phyloP scores from a whole-genome alignment of 495 filamentous ascomycete genomes.

The Aspergillus nanangensis region DNA sequence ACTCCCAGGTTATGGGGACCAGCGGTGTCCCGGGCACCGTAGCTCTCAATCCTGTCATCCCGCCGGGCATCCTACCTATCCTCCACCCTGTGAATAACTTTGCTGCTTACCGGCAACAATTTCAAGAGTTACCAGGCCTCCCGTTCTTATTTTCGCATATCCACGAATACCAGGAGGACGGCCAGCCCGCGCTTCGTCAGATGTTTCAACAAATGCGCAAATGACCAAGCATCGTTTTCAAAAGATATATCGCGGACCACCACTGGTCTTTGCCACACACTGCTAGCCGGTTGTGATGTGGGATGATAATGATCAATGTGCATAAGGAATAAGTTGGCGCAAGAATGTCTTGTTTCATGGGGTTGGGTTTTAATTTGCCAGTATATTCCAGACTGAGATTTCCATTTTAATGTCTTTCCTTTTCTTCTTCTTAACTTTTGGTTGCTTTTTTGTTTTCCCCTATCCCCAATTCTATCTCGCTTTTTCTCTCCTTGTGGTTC shows the following conservation, averaged over 20 bases:
- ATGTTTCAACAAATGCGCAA: conserved; percentile 23
- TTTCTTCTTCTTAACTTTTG: neutral
- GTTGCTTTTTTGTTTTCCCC: neutral
- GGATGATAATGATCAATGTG: neutral
- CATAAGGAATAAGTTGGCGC: neutral
- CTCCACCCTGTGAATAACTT: conserved; percentile 29
- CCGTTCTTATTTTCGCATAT: conserved; percentile 39
- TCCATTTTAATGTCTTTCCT: neutral
- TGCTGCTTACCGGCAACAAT: conserved; percentile 31
- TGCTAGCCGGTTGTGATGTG: neutral
- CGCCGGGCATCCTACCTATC: conserved; percentile 20
- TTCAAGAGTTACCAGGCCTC: conserved; percentile 26
- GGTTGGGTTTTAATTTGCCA: neutral
- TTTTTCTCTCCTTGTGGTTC: neutral
- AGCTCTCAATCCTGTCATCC: conserved; percentile 21
- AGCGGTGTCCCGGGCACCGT: conserved; percentile 14
- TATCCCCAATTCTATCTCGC: neutral
- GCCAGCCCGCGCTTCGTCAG: conserved; percentile 24
- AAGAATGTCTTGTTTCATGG: neutral
- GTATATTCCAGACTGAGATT: no score
- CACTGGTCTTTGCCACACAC: no score
- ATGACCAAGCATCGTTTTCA: no score
- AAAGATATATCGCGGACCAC: no score
- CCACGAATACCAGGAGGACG: conserved; percentile 29
- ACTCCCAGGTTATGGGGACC: conserved; percentile 11